These are phyloP conservation scores for Auricularia auricula-judae DNA, from an alignment of 768 basidiomycete species.

Conservation along the genomic window DNA sequence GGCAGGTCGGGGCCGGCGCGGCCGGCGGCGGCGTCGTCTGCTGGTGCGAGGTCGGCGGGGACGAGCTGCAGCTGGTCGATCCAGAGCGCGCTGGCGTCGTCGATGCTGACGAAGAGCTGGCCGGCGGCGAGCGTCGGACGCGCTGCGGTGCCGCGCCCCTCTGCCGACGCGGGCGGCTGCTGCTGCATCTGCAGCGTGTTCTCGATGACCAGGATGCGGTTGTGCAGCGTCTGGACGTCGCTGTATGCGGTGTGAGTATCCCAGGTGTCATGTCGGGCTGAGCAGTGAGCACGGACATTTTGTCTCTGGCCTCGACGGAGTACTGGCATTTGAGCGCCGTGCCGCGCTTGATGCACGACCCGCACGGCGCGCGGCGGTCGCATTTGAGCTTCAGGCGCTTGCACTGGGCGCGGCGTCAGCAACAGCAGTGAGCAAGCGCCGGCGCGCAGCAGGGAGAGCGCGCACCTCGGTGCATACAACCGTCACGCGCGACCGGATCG, in stretches of 20 bases:
- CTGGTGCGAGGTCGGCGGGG: neutral
- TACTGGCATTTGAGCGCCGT: neutral
- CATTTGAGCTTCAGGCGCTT: neutral
- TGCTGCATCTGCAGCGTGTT: neutral
- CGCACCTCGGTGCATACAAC: constrained; percentile 1
- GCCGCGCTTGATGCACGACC: neutral
- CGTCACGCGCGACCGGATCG: neutral
- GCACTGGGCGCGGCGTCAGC: neutral
- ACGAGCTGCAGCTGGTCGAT: neutral
- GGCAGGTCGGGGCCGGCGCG: neutral
- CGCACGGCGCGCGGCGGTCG: neutral
- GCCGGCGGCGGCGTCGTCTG: neutral
- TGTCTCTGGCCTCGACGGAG: neutral
- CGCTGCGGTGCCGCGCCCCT: neutral
- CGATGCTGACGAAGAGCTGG: neutral
- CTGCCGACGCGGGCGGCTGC: neutral
- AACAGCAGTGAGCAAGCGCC: too few relatives aligned
- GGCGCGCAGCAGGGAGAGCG: neutral
- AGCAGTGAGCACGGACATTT: neutral
- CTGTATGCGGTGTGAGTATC: neutral
- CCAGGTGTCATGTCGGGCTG: neutral
- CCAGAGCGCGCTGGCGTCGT: neutral
- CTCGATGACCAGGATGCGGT: neutral
- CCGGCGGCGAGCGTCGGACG: neutral
- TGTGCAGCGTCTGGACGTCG: neutral